These are phyloP conservation scores for Verbena officinalis DNA, from an alignment of 257 asterid genomes.

Conservation along the genomic window DNA sequence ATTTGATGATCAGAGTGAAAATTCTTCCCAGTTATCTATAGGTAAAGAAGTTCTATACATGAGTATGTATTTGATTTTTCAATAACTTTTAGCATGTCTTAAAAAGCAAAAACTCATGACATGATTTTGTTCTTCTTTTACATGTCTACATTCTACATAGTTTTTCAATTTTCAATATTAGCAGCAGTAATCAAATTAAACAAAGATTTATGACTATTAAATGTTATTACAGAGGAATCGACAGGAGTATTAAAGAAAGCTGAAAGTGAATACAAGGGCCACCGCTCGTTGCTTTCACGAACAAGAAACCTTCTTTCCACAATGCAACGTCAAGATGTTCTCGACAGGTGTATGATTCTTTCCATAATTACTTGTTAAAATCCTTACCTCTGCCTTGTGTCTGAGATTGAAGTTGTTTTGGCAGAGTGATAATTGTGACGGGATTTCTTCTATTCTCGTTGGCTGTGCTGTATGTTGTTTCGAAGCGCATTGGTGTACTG, in stretches of 20 bases:
- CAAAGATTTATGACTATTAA: constrained; percentile 9
- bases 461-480: constrained; percentile 90
- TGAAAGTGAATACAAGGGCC: constrained; percentile 93
- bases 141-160: not conserved
- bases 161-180: not conserved
- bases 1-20: too few relatives aligned
- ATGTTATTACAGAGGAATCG: constrained; percentile 78
- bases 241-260: constrained; percentile 76
- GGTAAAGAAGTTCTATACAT: too few relatives aligned
- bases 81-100: not conserved
- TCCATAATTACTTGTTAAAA: not conserved
- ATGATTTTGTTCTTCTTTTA: not conserved
- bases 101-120: not conserved
- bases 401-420: constrained; percentile 27
- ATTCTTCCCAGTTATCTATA: not conserved
- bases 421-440: constrained; percentile 66
- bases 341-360: constrained; percentile 64
- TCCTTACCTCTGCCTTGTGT: not conserved
- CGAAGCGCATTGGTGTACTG: constrained; percentile 87
- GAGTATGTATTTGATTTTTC: not conserved
- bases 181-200: not conserved
- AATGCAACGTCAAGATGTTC: constrained; percentile 85
- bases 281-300: constrained; percentile 73
- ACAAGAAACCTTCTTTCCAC: constrained; percentile 90
- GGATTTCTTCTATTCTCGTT: constrained; percentile 80